These are phyloP conservation scores for Gnomoniopsis smithogilvyi DNA, from an alignment of 2,329 filamentous ascomycete species.

Conservation along the genomic window DNA sequence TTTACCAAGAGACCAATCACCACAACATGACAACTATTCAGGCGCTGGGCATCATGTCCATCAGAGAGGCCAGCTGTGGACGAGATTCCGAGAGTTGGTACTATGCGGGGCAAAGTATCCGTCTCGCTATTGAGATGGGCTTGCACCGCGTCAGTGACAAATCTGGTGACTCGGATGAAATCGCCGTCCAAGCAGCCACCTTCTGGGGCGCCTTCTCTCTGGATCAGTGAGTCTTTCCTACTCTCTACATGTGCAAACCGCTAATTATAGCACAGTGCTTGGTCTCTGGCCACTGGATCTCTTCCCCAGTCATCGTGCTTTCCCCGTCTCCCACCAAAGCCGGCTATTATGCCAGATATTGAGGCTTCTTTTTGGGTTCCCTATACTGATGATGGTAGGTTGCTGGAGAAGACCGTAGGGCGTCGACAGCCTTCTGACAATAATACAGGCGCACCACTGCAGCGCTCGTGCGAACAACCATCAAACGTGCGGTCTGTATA, in stretches of 20 bases:
- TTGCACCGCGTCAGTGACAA: constrained; percentile 52
- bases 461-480: constrained; percentile 56
- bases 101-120: constrained; percentile 68
- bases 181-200: constrained; percentile 57
- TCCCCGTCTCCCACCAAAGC: constrained; percentile 55
- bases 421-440: constrained; percentile 14
- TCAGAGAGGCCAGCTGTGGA: constrained; percentile 70
- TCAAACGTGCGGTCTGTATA: constrained; percentile 67
- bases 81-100: constrained; percentile 71
- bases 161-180: constrained; percentile 47
- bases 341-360: constrained; percentile 56
- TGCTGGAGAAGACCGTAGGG: not conserved
- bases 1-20: constrained; percentile 55
- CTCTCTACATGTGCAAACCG: not conserved
- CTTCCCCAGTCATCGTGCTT: constrained; percentile 58
- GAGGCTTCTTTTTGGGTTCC: constrained; percentile 59
- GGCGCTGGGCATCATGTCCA: constrained; percentile 72
- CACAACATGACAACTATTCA: constrained; percentile 69
- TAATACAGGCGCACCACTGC: constrained; percentile 47
- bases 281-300: constrained; percentile 62
- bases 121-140: constrained; percentile 69
- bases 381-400: constrained; percentile 55
- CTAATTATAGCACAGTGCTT: constrained; percentile 43
- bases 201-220: constrained; percentile 62
- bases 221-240: constrained; percentile 56